Base-by-base conservation (phyloP, 2,329 filamentous ascomycete species). In the Calonectria crousiana region DNA sequence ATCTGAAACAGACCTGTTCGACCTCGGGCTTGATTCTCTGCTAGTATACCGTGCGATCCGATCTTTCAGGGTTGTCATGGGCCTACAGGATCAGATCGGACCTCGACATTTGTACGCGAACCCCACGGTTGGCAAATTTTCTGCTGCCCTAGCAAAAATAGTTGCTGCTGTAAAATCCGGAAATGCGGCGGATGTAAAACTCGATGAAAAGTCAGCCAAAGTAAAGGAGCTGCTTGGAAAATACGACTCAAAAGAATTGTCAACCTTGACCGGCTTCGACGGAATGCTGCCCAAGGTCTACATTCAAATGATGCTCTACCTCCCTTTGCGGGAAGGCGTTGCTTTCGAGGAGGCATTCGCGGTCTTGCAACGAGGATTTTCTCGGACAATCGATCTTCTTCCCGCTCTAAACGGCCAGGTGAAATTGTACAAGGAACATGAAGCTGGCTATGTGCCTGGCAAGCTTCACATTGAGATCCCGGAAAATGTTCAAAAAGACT, bases 41-140 rank as follows among this genome's bases (percentile, higher is more conserved):
- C 78, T 78, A 32, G 81, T 81, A 0, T 82, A 82, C 34, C 74
- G 72, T 1, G 80, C 78, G 18, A 70, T 85, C 51, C 84, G 82
- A 32, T 76, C 76, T 10, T 81, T 86, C 30, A 77, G 82, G n/a
- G 75, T 75, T 20, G 81, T 80, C 13, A 81, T 81, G 9, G 80
- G 78, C 4, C 74, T 84, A 0, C 74, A 76, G 9, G 81, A 84
- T 14, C 62, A 77, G 65, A 72, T 86, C 23, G 79, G 81, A 13
- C 81, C 83, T 9, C 79, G 84, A 18, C 81, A 84, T 65, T 51
- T 86, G 5, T 86, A 85, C 64, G 82, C 81, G 13, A 84, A 83
- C 23, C 80, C 81, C 3, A 82, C 80, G 0, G 69, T 81, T 32
- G 36, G 49, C 49, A 81, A 77, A 10, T 80, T 85, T 28, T 77